phyloP scores from a whole-genome alignment of 257 asterid species.

The Forsythia suspensa region DNA sequence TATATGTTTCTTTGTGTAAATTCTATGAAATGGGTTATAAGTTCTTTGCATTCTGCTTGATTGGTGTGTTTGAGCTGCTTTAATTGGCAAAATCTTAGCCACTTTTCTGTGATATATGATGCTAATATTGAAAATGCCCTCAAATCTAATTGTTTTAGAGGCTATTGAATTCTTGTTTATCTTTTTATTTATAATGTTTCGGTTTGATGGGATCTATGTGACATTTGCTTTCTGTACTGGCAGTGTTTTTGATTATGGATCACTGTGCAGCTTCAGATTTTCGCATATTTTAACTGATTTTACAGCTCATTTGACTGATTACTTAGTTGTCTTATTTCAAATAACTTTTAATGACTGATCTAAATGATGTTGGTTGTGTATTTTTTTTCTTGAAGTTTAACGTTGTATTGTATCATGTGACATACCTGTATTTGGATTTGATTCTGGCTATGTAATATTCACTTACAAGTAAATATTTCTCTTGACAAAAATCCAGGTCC shows the following conservation, averaged over 20 bases:
- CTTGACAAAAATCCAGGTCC: conserved; percentile 2
- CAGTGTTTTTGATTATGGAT: neutral
- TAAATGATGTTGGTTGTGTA: neutral
- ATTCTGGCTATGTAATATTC: neutral
- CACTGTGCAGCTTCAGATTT: neutral
- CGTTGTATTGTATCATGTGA: neutral
- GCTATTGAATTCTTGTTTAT: no score
- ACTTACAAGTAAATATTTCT: neutral
- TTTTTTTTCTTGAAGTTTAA: neutral
- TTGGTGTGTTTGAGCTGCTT: neutral
- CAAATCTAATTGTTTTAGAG: neutral
- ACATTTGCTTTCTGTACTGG: neutral
- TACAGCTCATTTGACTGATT: neutral
- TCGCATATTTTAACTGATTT: neutral
- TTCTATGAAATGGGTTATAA: neutral
- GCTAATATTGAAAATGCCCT: neutral
- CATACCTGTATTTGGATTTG: neutral
- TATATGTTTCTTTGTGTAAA: neutral
- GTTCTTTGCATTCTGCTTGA: neutral
- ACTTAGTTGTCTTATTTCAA: neutral
- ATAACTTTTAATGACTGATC: neutral
- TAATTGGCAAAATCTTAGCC: neutral
- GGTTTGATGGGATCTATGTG: neutral
- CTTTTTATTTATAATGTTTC: no score
- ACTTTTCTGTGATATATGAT: neutral